Percentiles rank a stretch among this genome's conserved stretches.
These are phyloP conservation scores for Polygonum maritimum DNA, from an alignment of 148 eudicot genomes.

Conservation along the genomic window DNA sequence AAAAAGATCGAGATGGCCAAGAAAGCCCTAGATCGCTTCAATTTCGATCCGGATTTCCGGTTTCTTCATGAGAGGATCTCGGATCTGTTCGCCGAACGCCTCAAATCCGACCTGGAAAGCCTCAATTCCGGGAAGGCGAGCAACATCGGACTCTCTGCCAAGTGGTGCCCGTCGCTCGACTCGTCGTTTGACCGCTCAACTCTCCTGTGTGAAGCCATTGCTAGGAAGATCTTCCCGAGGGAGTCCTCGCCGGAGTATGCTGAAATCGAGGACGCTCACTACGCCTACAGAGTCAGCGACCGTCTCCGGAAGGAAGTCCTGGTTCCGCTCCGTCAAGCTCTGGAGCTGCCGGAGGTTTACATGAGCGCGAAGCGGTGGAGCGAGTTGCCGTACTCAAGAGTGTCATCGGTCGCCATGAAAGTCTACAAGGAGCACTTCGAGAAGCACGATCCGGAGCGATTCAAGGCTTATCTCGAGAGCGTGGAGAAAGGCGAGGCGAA, in stretches of 20 bases:
- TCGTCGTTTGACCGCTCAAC: conserved; percentile 18
- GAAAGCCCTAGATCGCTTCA: conserved; percentile 12
- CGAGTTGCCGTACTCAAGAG: conserved; percentile 19
- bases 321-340: conserved; percentile 17
- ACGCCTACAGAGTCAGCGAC: conserved; percentile 22
- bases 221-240: conserved; percentile 16
- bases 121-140: conserved; percentile 12
- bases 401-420: conserved; percentile 23
- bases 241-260: conserved; percentile 16
- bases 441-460: conserved; percentile 19
- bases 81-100: conserved; percentile 18
- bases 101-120: conserved; percentile 14
- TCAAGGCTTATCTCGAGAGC: conserved; percentile 6
- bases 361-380: conserved; percentile 17
- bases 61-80: conserved; percentile 18
- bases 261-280: conserved; percentile 18
- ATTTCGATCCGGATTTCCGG: conserved; percentile 13
- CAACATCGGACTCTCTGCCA: conserved; percentile 22
- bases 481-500: conserved; percentile 10
- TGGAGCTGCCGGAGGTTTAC: conserved; percentile 21
- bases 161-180: conserved; percentile 27
- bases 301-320: conserved; percentile 20
- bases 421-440: conserved; percentile 14
- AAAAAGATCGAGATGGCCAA: conserved; percentile 11
- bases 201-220: conserved; percentile 21